Percentiles rank a stretch among this genome's conserved stretches.
These are phyloP conservation scores for Phytophthora pini DNA, from an alignment of 352 stramenopile species.

Conservation along the genomic window DNA sequence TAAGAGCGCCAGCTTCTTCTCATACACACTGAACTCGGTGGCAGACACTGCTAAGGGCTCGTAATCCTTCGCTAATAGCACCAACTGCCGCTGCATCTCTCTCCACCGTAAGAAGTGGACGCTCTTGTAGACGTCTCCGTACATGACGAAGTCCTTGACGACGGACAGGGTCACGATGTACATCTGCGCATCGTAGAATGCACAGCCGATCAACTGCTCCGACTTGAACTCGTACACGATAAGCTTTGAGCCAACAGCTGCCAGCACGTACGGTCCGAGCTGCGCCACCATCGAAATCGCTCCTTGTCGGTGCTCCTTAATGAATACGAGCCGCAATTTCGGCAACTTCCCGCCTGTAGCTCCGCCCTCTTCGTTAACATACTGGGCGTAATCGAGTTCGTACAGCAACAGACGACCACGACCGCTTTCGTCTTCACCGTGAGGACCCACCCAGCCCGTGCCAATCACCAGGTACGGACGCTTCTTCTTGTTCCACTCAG, in stretches of 20 bases:
- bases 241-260: conserved; percentile 85
- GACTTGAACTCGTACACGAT: conserved; percentile 92
- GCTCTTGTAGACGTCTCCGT: conserved; percentile 90
- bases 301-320: conserved; percentile 87
- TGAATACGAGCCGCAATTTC: conserved; percentile 83
- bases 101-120: conserved; percentile 90
- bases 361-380: conserved; percentile 78
- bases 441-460: conserved; percentile 81
- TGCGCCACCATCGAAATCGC: conserved; percentile 81
- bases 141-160: conserved; percentile 88
- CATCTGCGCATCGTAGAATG: conserved; percentile 90
- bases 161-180: conserved; percentile 87
- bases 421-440: conserved; percentile 89
- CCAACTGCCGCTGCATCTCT: conserved; percentile 80
- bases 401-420: conserved; percentile 86
- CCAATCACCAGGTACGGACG: conserved; percentile 85
- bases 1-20: conserved; percentile 75
- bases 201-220: conserved; percentile 84
- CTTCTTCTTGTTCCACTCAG: conserved; percentile 82
- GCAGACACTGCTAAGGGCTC: conserved; percentile 79
- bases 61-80: conserved; percentile 88
- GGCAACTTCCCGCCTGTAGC: conserved; percentile 80
- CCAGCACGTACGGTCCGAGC: conserved; percentile 84
- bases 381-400: conserved; percentile 90
- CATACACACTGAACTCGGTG: conserved; percentile 86